Percentiles rank a stretch among this genome's conserved stretches.
Evolutionary conservation across 345 rosid species (phyloP).

Genomic region (Hirschfeldia incana): DNA sequence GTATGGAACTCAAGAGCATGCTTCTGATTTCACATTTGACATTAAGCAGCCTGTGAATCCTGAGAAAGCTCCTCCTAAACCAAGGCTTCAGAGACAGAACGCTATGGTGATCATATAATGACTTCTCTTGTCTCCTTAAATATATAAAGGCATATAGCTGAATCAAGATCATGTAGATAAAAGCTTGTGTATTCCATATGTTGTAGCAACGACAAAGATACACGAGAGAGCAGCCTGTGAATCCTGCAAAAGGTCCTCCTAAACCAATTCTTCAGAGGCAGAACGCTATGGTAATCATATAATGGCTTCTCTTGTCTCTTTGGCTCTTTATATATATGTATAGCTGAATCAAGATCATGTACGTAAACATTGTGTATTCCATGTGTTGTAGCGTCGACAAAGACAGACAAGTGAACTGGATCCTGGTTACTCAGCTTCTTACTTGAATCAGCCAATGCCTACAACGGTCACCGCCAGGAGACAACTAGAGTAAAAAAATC

Average conservation of each 20-base stretch:
- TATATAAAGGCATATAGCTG: not conserved
- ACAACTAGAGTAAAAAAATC: not conserved
- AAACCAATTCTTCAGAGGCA: too few relatives aligned
- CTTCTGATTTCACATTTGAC: not conserved
- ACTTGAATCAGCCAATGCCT: not conserved
- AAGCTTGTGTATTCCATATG: not conserved
- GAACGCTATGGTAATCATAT: too few relatives aligned
- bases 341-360: too few relatives aligned
- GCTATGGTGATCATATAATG: not conserved
- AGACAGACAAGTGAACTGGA: too few relatives aligned
- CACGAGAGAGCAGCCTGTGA: not conserved
- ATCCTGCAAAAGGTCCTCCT: too few relatives aligned
- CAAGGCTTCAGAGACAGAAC: not conserved
- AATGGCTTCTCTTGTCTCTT: too few relatives aligned
- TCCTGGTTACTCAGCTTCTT: too few relatives aligned
- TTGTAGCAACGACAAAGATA: not conserved
- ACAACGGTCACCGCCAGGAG: not conserved
- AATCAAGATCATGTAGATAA: not conserved
- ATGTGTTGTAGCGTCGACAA: too few relatives aligned
- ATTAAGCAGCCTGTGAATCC: not conserved
- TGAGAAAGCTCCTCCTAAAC: not conserved
- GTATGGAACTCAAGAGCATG: not conserved
- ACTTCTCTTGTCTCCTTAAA: not conserved
- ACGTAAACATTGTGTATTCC: too few relatives aligned
- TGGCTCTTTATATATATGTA: too few relatives aligned